phyloP scores from a whole-genome alignment of 306 rosid genomes.

The Medicago ruthenica region DNA sequence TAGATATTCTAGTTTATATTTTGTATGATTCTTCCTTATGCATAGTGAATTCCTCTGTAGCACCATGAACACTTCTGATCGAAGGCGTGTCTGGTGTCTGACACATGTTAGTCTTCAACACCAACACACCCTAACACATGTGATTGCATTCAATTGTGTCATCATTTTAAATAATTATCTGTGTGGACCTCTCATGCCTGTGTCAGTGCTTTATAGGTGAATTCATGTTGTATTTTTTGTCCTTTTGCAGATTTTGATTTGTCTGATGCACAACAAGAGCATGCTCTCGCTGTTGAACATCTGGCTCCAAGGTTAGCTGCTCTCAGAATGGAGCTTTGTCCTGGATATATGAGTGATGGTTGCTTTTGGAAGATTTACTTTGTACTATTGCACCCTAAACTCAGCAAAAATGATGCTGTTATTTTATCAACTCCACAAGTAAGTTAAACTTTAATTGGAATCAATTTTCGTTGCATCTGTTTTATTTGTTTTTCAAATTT shows the following conservation, averaged over 20 bases:
- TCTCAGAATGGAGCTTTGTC: conserved; percentile 84
- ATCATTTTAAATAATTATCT: no score
- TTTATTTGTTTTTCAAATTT: conserved; percentile 11
- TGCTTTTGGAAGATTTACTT: conserved; percentile 87
- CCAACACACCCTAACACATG: no score
- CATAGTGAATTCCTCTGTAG: not conserved
- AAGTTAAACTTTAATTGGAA: conserved; percentile 44
- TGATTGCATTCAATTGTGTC: no score
- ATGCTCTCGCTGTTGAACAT: conserved; percentile 83
- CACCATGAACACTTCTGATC: no score
- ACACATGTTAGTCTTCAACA: no score
- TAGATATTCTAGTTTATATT: not conserved
- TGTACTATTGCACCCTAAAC: conserved; percentile 80
- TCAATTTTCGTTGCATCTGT: not conserved
- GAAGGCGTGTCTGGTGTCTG: no score
- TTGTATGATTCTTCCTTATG: conserved; percentile 7
- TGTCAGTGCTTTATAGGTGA: not conserved
- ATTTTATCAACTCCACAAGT: conserved; percentile 78
- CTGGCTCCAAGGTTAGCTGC: conserved; percentile 76
- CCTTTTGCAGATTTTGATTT: conserved; percentile 65
- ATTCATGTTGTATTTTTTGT: conserved; percentile 1
- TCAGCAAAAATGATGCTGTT: conserved; percentile 63
- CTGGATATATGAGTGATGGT: conserved; percentile 82
- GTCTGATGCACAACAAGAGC: conserved; percentile 88
- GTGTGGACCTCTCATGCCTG: no score